Conservation (phyloP, 1,284 basidiomycete genomes). For the Naganishia sp. region DNA sequence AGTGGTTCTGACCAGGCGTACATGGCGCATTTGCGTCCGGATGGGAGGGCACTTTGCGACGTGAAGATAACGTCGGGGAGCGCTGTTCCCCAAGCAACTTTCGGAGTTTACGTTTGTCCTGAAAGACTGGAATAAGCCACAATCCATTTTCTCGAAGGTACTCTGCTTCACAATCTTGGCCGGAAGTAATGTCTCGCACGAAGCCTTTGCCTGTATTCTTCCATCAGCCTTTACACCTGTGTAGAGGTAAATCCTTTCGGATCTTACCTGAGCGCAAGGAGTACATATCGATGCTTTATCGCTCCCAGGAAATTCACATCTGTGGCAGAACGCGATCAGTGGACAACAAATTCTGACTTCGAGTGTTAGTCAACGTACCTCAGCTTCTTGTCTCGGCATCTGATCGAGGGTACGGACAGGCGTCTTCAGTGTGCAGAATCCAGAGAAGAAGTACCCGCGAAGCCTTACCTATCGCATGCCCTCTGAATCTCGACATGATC, state of each 20-base stretch:
- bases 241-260: not conserved
- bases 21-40: not conserved
- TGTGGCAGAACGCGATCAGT: not conserved
- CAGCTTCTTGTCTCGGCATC: slow-evolving; percentile 1
- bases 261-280: not conserved
- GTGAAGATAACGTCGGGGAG: not conserved
- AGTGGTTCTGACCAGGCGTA: not conserved
- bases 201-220: not conserved
- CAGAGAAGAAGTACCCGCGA: not conserved
- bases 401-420: not conserved
- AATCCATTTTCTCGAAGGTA: too few species aligned
- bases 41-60: not conserved
- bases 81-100: not conserved
- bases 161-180: not conserved
- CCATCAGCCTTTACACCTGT: not conserved
- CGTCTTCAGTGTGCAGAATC: not conserved
- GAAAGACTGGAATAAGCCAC: not conserved
- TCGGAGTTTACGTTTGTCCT: slow-evolving; percentile 2
- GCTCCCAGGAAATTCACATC: not conserved
- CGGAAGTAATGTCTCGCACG: not conserved
- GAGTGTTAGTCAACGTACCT: not conserved
- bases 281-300: not conserved
- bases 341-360: not conserved
- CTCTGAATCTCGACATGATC: not conserved
- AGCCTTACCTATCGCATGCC: not conserved